Percentiles rank a stretch among this genome's conserved stretches.
Conservation (phyloP, 495 filamentous ascomycete species). For the Aspergillus sclerotioniger region DNA sequence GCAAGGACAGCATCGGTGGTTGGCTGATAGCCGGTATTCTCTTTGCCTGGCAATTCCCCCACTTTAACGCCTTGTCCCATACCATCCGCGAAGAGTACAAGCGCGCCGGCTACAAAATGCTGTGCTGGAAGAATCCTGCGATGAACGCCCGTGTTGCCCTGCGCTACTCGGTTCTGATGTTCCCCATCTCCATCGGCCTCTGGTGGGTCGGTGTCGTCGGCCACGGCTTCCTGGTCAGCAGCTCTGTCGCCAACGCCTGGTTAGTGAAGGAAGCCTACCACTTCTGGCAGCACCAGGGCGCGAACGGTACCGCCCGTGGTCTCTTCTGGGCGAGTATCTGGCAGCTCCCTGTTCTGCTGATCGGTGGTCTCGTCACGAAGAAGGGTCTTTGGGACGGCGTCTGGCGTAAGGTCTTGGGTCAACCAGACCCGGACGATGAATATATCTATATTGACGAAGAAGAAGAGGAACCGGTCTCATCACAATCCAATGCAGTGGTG, state of each 20-base stretch:
- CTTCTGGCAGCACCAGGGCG: slow-evolving; percentile 78
- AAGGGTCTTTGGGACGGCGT: slow-evolving; percentile 89
- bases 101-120: slow-evolving; percentile 84
- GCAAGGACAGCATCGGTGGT: slow-evolving; percentile 69
- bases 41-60: slow-evolving; percentile 97
- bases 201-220: slow-evolving; percentile 84
- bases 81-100: slow-evolving; percentile 86
- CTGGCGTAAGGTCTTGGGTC: slow-evolving; percentile 65
- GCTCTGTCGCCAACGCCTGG: slow-evolving; percentile 82
- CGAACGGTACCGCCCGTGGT: slow-evolving; percentile 75
- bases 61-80: slow-evolving; percentile 92
- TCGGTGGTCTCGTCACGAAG: slow-evolving; percentile 89
- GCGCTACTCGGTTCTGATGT: slow-evolving; percentile 81
- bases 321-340: slow-evolving; percentile 98
- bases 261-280: slow-evolving; percentile 73
- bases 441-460: slow-evolving; percentile 41
- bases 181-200: slow-evolving; percentile 81
- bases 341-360: slow-evolving; percentile 89
- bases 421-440: slow-evolving; percentile 39
- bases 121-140: slow-evolving; percentile 82
- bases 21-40: slow-evolving; percentile 85
- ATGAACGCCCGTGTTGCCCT: slow-evolving; percentile 82
- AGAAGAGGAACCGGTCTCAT: slow-evolving; percentile 21
- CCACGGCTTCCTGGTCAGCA: slow-evolving; percentile 78
- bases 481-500: not conserved